Evolutionary conservation across 2,329 filamentous ascomycete species (phyloP), one percentile per base, ranked within the genome.

Genomic region (Penicillium expansum): DNA sequence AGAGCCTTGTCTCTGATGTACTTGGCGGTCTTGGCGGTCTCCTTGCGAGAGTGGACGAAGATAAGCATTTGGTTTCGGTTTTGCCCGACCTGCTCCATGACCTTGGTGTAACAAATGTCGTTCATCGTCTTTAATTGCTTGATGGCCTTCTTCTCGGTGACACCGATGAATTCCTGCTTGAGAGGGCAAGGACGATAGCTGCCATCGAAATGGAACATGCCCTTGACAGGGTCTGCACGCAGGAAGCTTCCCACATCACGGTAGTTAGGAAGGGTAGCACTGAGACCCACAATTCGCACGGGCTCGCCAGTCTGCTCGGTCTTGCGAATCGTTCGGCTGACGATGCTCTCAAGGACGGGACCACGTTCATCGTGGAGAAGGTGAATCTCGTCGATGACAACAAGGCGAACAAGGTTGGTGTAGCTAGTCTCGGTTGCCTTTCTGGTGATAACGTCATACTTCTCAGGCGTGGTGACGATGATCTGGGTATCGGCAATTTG

Each of bases 101-200:
- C 92, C 75, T 99, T 99, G 62, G 88, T 95, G 75, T 99, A 99
- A 56, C 92, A 97, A 53, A 99, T 92, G 67, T 99, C 94, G 70
- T 99, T 99, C 94, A 99, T 99, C 0, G 90, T 95, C 82, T 97
- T 97, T 53, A 99, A 80, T 74, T 99, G 94, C 77, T 97, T 99
- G 77, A 99, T 99, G 6, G 94, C 90, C 74, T 97, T 97, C 78
- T 94, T 95, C 66, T 99, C 94, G 0, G 93, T 97, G 42, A 99
- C 90, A 52, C 94, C 94, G 64, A 99, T 91, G 70, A 97, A 99
- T 74, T 99, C 95, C 72, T 99, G 94, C 67, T 91, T 92, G 66
- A 99, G 77, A 1, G 94, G 94, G 72, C 94, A 99, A 59, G 94
- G 95, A 66, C 94, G 84, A 80, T 87, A 99, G 4, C 92, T 92